phyloP scores from a whole-genome alignment of 164 flowering plant genomes.

The Annona cherimola region DNA sequence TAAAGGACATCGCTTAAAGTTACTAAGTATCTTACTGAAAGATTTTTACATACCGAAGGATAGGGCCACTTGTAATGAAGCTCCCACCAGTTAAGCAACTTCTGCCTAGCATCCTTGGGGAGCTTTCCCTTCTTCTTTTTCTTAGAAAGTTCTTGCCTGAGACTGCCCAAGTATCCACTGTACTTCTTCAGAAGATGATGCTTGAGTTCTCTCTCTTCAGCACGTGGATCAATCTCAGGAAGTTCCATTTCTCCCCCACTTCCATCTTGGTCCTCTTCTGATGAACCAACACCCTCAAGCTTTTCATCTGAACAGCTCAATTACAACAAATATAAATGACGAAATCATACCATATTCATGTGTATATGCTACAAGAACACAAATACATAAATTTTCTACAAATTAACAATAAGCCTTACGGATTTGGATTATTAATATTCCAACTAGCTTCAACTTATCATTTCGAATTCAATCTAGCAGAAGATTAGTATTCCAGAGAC shows the following conservation, averaged over 20 bases:
- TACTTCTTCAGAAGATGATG: constrained; percentile 74
- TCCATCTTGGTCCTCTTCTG: constrained; percentile 77
- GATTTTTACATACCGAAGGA: constrained; percentile 52
- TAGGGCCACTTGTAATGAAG: constrained; percentile 91
- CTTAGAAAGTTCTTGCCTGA: constrained; percentile 89
- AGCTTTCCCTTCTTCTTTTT: constrained; percentile 87
- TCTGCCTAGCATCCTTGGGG: constrained; percentile 88
- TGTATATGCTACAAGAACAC: too few species aligned
- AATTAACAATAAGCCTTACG: too few species aligned
- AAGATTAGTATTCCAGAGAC: too few species aligned
- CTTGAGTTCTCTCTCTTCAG: constrained; percentile 81
- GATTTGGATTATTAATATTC: too few species aligned
- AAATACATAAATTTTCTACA: too few species aligned
- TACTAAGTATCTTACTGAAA: too few species aligned
- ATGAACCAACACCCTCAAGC: constrained; percentile 67
- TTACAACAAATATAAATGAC: not conserved
- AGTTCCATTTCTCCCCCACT: constrained; percentile 71
- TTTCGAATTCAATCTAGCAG: too few species aligned
- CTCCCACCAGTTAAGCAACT: constrained; percentile 90
- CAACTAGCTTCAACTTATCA: too few species aligned
- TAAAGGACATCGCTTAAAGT: too few species aligned
- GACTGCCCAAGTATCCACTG: constrained; percentile 82
- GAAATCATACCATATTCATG: too few species aligned
- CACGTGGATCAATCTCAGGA: constrained; percentile 74
- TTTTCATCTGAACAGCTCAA: constrained; percentile 46